Percentiles rank a stretch among this genome's conserved stretches.
These are phyloP conservation scores for Candida easanensis DNA, from an alignment of 805 yeast genomes.

Conservation along the genomic window DNA sequence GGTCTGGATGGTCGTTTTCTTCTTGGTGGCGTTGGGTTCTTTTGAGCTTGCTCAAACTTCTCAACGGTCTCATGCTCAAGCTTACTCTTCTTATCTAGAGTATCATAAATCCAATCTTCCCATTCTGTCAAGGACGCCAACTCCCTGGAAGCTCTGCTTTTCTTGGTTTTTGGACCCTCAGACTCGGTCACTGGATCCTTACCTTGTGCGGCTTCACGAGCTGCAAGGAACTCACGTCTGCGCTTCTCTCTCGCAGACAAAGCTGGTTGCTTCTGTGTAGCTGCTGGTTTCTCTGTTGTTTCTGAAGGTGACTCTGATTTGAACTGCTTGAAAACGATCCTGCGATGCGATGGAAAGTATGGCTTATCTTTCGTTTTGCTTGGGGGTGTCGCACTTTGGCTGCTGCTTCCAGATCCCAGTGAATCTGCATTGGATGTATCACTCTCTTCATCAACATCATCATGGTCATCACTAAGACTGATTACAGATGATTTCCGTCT, in stretches of 20 bases:
- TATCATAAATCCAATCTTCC: conserved; percentile 10
- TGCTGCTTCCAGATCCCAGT: too few relatives aligned
- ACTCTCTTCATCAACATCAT: too few relatives aligned
- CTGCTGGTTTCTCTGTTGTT: neutral
- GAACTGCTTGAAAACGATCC: too few relatives aligned
- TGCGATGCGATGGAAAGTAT: too few relatives aligned
- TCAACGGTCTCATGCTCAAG: conserved; percentile 7
- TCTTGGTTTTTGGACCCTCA: neutral
- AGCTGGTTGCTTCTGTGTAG: neutral
- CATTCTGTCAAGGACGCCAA: conserved; percentile 5
- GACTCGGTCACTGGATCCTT: neutral
- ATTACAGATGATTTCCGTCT: too few relatives aligned
- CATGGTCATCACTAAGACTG: too few relatives aligned
- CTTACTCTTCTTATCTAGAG: conserved; percentile 11
- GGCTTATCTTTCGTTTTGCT: too few relatives aligned
- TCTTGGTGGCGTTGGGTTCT: conserved; percentile 1
- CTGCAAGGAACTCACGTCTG: conserved; percentile 9
- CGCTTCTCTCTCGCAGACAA: conserved; percentile 11
- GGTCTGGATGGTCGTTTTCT: conserved; percentile 4
- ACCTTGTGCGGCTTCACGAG: conserved; percentile 6
- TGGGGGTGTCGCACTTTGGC: too few relatives aligned
- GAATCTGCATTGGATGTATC: too few relatives aligned
- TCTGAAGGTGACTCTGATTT: neutral
- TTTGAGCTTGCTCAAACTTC: conserved; percentile 3
- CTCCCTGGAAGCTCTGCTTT: conserved; percentile 5